These are phyloP conservation scores for Candida gorgasii DNA, from an alignment of 805 yeast species.

Conservation along the genomic window DNA sequence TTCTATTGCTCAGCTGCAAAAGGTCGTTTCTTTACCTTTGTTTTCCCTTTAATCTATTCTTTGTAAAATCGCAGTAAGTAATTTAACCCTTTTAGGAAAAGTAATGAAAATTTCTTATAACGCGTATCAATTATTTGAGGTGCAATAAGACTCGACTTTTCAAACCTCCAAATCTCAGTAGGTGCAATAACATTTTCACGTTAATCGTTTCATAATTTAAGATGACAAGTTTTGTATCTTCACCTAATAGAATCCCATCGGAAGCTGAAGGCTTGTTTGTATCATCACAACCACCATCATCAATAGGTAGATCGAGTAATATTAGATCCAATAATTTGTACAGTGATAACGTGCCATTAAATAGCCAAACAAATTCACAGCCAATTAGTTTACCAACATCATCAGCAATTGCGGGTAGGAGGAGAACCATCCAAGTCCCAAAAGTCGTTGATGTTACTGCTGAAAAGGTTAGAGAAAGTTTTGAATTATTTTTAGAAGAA, in stretches of 20 bases:
- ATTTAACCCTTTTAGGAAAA: conserved; percentile 22
- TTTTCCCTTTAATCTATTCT: too few species aligned
- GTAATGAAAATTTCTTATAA: too few species aligned
- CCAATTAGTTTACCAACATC: conserved; percentile 12
- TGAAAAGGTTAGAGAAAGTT: conserved; percentile 88
- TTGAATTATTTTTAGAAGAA: conserved; percentile 78
- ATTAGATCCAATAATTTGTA: conserved; percentile 31
- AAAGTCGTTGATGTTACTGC: conserved; percentile 90
- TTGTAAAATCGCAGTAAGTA: conserved; percentile 3
- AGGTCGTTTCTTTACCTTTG: neutral
- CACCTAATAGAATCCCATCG: conserved; percentile 43
- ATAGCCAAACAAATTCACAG: conserved; percentile 12
- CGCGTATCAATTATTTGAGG: conserved; percentile 5
- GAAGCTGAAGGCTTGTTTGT: conserved; percentile 43
- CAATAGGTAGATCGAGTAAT: conserved; percentile 35
- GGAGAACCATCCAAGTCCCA: conserved; percentile 69
- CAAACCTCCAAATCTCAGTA: too few species aligned
- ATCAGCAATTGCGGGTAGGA: conserved; percentile 39
- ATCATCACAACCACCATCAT: conserved; percentile 45
- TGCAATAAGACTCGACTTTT: neutral
- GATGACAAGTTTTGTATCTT: conserved; percentile 46
- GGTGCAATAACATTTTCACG: too few species aligned
- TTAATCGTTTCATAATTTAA: neutral
- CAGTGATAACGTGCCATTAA: conserved; percentile 22
- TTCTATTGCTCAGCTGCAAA: too few species aligned